Evolutionary conservation across 305 asterid species (phyloP), one percentile per base, ranked within the genome.

Genomic region (Fraxinus baroniana): DNA sequence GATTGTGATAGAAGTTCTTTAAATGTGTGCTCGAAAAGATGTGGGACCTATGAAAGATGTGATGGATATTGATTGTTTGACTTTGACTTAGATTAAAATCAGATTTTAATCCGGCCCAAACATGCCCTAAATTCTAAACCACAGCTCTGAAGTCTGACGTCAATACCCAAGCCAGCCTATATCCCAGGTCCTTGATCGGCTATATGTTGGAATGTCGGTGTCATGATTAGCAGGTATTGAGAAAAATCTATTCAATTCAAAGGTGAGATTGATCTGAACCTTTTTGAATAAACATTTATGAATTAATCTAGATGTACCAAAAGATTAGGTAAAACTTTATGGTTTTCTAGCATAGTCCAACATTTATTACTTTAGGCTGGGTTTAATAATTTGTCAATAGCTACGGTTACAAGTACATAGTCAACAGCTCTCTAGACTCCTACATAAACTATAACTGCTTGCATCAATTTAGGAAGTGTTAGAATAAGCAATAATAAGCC

Each of bases 121-220:
- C 33, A 30, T 30, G 33, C 33, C 33, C 33, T 30, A 32, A 57
- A 57, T 57, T 57, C 68, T 57, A 7, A 57, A 57, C 57, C 17
- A 28, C 74, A 32, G 8, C 74, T 28, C 46, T 18, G 26, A 6
- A 57, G 26, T 57, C 66, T 32, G 39, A 75, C 36, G 41, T 68
- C 77, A 41, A 79, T 76, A 78, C 26, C 62, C 64, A 57, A 76
- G 84, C 72, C 76, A 76, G 73, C 44, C 28, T 5, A 1, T 74
- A 32, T 57, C 30, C 80, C 74, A 41, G 17, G 17, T 62, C 78
- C 70, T 39, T 74, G 71, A 0, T 77, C 17, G 24, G 78, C 78
- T 5, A 64, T 77, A 36, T 10, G 30, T 49, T 36, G 17, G 22
- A 73, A 82, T 57, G 74, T 7, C 57, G 8, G 32, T 13, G 28